phyloP scores from a whole-genome alignment of 1,284 basidiomycete genomes.

The Coniferiporia sulphurascens region DNA sequence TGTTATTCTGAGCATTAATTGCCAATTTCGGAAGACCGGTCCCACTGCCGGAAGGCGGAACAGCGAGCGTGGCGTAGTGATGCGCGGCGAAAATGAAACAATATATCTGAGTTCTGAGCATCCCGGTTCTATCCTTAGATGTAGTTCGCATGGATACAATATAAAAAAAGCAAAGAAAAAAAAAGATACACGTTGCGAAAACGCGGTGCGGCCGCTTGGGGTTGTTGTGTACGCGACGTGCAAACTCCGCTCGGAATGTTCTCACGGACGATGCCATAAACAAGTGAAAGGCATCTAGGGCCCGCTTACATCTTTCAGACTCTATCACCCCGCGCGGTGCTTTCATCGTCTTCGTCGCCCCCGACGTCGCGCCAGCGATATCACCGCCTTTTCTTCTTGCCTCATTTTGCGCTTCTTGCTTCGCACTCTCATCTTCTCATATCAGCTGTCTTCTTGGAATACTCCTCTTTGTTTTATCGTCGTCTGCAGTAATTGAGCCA shows the following conservation, averaged over 20 bases:
- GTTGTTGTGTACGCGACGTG: neutral
- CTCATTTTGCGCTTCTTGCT: constrained; percentile 5
- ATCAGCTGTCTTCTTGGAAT: constrained; percentile 2
- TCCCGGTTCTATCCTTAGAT: too few relatives aligned
- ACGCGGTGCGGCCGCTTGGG: neutral
- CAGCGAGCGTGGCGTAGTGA: too few relatives aligned
- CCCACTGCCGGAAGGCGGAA: too few relatives aligned
- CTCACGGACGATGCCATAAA: neutral
- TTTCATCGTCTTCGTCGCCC: constrained; percentile 8
- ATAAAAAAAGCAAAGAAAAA: neutral
- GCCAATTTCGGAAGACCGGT: too few relatives aligned
- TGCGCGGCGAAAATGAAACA: too few relatives aligned
- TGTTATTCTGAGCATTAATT: constrained; percentile 18
- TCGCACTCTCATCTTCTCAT: constrained; percentile 12
- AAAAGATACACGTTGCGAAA: neutral
- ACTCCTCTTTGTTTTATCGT: neutral
- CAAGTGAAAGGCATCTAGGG: neutral
- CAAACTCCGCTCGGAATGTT: neutral
- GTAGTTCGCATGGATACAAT: too few relatives aligned
- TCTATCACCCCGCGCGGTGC: neutral
- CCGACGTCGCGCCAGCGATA: constrained; percentile 5
- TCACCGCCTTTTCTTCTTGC: constrained; percentile 22
- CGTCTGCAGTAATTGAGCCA: constrained; percentile 3
- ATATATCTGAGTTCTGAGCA: too few relatives aligned
- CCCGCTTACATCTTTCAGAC: constrained; percentile 6